Evolutionary conservation across 495 filamentous ascomycete species (phyloP).

Genomic region (Talaromyces trachyspermus): DNA sequence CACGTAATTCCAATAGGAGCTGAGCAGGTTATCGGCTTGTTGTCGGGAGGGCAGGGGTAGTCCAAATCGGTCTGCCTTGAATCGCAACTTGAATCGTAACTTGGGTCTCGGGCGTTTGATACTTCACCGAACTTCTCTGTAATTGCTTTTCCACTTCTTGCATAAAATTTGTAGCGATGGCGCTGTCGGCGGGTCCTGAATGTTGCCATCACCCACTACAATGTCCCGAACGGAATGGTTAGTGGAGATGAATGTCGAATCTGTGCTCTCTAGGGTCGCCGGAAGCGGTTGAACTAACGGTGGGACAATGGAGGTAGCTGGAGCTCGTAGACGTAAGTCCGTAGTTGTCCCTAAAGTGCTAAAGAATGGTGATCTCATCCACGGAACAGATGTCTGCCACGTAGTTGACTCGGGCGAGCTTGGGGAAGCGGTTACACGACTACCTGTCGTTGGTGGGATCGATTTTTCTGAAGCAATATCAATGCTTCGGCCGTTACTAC

Average conservation of each 20-base stretch:
- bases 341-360: background rate
- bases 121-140: slow-evolving; percentile 10
- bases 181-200: slow-evolving; percentile 28
- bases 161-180: slow-evolving; percentile 32
- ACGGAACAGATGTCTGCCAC: background rate
- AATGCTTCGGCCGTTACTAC: slow-evolving; percentile 7
- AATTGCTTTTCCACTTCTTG: slow-evolving; percentile 20
- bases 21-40: slow-evolving; percentile 31
- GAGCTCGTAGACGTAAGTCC: background rate
- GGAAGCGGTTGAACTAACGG: background rate
- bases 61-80: slow-evolving; percentile 11
- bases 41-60: slow-evolving; percentile 29
- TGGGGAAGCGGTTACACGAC: background rate
- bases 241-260: background rate
- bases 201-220: background rate
- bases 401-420: background rate
- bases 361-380: background rate
- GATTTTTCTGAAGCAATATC: slow-evolving; percentile 24
- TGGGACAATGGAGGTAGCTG: background rate
- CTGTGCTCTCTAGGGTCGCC: background rate
- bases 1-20: slow-evolving; percentile 33
- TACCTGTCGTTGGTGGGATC: slow-evolving; percentile 14
- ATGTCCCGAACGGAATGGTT: background rate
- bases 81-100: background rate
- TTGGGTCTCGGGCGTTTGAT: slow-evolving; percentile 10